These are phyloP conservation scores for Carex parvula DNA, from an alignment of 176 grass and related monocot genomes.

Conservation along the genomic window DNA sequence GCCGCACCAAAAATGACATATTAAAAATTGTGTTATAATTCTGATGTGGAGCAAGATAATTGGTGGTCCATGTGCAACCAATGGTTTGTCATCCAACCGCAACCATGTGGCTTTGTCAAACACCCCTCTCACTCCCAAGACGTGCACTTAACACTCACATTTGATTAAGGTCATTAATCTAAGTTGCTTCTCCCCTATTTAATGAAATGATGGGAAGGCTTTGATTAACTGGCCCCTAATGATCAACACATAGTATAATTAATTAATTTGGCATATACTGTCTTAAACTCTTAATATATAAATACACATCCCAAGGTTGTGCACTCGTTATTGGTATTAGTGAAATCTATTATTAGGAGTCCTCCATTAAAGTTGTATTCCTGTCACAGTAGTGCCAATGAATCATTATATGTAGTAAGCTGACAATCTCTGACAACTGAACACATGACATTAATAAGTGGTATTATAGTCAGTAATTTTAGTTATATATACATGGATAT, in stretches of 20 bases:
- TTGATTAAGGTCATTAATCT: not conserved
- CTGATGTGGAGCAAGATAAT: not conserved
- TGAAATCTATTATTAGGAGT: not conserved
- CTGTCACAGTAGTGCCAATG: not conserved
- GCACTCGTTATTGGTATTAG: not conserved
- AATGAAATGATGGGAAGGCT: slow-evolving; percentile 5
- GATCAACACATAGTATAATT: not conserved
- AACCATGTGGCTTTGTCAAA: slow-evolving; percentile 29
- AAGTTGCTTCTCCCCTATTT: slow-evolving; percentile 13
- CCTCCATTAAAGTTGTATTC: not conserved
- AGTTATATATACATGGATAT: not conserved
- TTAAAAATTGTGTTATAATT: not conserved
- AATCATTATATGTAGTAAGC: not conserved
- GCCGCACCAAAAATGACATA: not conserved
- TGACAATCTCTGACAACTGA: not conserved
- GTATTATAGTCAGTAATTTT: not conserved
- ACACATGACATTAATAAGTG: not conserved
- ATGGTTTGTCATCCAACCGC: slow-evolving; percentile 17
- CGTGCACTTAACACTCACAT: slow-evolving; percentile 33
- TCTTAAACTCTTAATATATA: not conserved
- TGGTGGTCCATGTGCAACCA: slow-evolving; percentile 3
- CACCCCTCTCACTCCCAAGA: slow-evolving; percentile 27
- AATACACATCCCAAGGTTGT: not conserved
- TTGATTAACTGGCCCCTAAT: not conserved
- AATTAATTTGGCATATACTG: not conserved